Evolutionary conservation across 2,329 filamentous ascomycete species (phyloP).

Genomic region (Colletotrichum theobromicola): DNA sequence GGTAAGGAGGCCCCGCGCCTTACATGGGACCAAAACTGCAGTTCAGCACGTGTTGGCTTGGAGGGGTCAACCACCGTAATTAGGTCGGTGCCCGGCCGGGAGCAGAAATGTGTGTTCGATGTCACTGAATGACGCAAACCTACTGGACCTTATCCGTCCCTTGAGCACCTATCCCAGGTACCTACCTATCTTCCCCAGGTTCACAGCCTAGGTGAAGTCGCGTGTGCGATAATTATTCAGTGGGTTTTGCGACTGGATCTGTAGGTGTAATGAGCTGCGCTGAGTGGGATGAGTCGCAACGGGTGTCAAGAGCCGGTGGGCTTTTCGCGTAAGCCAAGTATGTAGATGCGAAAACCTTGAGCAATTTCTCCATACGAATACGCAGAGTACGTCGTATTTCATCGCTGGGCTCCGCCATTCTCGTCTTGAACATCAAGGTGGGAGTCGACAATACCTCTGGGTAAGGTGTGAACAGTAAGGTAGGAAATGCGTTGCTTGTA

Average conservation of each 20-base stretch:
- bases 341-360: not conserved
- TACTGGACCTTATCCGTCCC: not conserved
- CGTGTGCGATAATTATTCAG: not conserved
- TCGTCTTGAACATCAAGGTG: not conserved
- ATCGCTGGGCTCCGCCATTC: not conserved
- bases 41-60: not conserved
- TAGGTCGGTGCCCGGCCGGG: not conserved
- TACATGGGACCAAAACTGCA: not conserved
- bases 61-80: not conserved
- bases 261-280: not conserved
- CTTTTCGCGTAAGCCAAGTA: not conserved
- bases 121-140: constrained; percentile 3
- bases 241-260: not conserved
- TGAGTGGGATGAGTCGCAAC: not conserved
- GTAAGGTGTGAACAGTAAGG: not conserved
- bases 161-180: not conserved
- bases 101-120: not conserved
- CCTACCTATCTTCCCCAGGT: not conserved
- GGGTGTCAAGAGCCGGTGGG: not conserved
- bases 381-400: not conserved
- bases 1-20: no score
- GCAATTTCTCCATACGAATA: not conserved
- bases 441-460: not conserved
- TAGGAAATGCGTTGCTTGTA: not conserved
- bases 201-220: not conserved